Conservation (phyloP, 176 grass and related monocot species). For the Carex scoparia region DNA sequence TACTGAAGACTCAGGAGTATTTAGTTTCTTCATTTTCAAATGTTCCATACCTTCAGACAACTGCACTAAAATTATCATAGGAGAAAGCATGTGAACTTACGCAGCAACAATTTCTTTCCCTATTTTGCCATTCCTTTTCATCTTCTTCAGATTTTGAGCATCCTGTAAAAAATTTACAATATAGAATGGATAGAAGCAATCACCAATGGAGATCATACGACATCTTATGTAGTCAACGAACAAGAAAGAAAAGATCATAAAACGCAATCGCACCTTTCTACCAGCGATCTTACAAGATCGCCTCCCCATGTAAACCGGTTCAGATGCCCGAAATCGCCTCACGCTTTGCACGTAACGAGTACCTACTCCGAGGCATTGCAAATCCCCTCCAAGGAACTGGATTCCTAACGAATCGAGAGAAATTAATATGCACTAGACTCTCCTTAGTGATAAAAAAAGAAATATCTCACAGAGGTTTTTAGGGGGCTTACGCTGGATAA, state of each 20-base stretch:
- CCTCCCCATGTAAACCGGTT: conserved; percentile 79
- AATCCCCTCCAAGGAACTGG: conserved; percentile 4
- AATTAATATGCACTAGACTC: not conserved
- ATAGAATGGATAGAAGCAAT: conserved; percentile 14
- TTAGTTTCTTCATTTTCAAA: not conserved
- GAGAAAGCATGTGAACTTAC: conserved; percentile 36
- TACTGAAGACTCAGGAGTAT: not conserved
- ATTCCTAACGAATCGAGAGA: conserved; percentile 31
- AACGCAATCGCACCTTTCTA: conserved; percentile 57
- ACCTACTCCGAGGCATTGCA: not conserved
- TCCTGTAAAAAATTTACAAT: conserved; percentile 43
- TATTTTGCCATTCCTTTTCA: conserved; percentile 97
- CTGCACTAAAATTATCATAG: not conserved
- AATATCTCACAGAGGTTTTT: not conserved
- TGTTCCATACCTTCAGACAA: not conserved
- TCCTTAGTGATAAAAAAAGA: not conserved
- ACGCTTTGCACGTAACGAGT: conserved; percentile 16
- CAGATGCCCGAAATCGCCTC: conserved; percentile 64
- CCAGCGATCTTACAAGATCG: conserved; percentile 98
- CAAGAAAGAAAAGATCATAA: not conserved
- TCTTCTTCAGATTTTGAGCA: conserved; percentile 91
- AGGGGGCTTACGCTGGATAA: conserved; percentile 30
- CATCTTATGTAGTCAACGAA: conserved; percentile 1
- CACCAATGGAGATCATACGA: not conserved
- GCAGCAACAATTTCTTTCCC: conserved; percentile 89